phyloP scores from a whole-genome alignment of 768 basidiomycete species.

The Podaxis sp. region DNA sequence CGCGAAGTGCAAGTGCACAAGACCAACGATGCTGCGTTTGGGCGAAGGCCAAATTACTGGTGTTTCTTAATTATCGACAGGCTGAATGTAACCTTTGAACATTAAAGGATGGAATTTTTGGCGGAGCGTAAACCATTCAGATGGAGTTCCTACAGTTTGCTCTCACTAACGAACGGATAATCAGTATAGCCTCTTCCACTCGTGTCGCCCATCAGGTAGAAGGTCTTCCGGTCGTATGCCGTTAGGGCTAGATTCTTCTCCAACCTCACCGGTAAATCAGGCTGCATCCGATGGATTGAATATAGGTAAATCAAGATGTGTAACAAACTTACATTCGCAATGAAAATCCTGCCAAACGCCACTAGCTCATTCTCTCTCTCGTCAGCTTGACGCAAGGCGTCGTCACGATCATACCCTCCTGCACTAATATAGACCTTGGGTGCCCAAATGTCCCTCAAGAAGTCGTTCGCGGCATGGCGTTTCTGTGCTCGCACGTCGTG shows the following conservation, averaged over 20 bases:
- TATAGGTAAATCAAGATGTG: neutral
- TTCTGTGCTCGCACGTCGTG: slow-evolving; percentile 12
- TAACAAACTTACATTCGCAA: slow-evolving; percentile 28
- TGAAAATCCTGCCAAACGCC: slow-evolving; percentile 30
- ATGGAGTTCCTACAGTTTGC: neutral
- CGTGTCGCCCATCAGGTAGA: neutral
- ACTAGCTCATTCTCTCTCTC: slow-evolving; percentile 25
- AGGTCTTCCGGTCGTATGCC: neutral
- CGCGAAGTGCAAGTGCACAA: too few relatives aligned
- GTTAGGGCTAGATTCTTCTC: slow-evolving; percentile 5
- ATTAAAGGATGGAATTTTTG: neutral
- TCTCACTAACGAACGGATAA: neutral
- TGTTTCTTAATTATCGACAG: too few relatives aligned
- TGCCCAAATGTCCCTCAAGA: slow-evolving; percentile 46
- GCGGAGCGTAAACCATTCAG: neutral
- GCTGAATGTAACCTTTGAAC: neutral
- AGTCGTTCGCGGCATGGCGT: slow-evolving; percentile 35
- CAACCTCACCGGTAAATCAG: slow-evolving; percentile 17
- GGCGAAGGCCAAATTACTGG: too few relatives aligned
- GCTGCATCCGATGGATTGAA: neutral
- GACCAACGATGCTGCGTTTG: too few relatives aligned
- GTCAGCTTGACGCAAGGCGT: slow-evolving; percentile 37
- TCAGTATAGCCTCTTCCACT: slow-evolving; percentile 31
- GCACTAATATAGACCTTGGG: slow-evolving; percentile 39
- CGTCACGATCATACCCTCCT: slow-evolving; percentile 43